Evolutionary conservation across 2,329 filamentous ascomycete species (phyloP).

Genomic region (Ophiobolus disseminans): DNA sequence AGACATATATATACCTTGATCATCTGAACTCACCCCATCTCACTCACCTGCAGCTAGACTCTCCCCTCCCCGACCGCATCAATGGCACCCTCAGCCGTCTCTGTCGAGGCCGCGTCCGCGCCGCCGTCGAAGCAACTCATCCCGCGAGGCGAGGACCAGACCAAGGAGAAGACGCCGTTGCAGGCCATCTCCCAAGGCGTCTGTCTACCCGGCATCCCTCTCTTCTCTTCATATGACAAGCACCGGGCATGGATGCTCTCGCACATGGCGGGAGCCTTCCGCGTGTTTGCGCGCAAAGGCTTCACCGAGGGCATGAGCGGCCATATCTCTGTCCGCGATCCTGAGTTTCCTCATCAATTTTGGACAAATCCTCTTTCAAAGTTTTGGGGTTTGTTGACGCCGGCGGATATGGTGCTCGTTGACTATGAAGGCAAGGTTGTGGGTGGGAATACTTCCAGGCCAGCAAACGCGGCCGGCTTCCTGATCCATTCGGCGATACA

Average conservation of each 20-base stretch:
- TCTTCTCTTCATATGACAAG: constrained; percentile 60
- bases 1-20: too few species aligned
- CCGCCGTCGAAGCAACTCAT: constrained; percentile 26
- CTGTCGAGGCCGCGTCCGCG: constrained; percentile 11
- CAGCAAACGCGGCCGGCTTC: constrained; percentile 73
- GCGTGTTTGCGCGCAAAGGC: constrained; percentile 69
- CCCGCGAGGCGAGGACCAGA: constrained; percentile 27
- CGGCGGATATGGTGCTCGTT: constrained; percentile 71
- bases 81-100: constrained; percentile 45
- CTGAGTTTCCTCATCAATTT: constrained; percentile 66
- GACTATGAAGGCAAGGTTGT: constrained; percentile 69
- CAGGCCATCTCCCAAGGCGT: constrained; percentile 57
- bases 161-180: constrained; percentile 41
- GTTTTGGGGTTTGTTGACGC: constrained; percentile 70
- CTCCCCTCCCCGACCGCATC: not conserved
- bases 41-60: constrained; percentile 3
- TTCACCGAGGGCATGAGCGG: constrained; percentile 73
- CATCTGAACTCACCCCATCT: not conserved
- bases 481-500: constrained; percentile 73
- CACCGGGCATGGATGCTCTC: constrained; percentile 69
- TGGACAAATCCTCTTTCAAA: constrained; percentile 74
- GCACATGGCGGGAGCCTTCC: constrained; percentile 72
- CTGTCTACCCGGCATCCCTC: constrained; percentile 62
- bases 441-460: constrained; percentile 66
- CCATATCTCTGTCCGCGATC: constrained; percentile 72